Base-by-base conservation (phyloP, 2,329 filamentous ascomycete genomes). In the Scorias spongiosa region DNA sequence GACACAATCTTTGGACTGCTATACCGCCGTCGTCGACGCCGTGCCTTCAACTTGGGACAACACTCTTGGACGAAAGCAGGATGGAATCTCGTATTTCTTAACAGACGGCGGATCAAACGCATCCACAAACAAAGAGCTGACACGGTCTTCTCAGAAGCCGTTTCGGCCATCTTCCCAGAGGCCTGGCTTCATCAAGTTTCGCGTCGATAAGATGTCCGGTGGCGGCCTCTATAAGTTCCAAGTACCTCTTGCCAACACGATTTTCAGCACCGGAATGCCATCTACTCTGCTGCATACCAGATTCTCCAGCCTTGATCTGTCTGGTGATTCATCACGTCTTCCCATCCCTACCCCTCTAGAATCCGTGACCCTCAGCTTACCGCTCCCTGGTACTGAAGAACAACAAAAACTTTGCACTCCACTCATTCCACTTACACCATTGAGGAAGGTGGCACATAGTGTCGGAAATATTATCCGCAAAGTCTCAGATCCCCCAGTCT, bases 391-490 rank as follows among this genome's bases (percentile, higher is more conserved):
- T 17, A n/a, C 30, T 14, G 41, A 14, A 7, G 2, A 5, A n/a
- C 2, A 2, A 17, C 14, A 10, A 2, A n/a, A 18, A 12, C 14
- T 32, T 7, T 15, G 20, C 38, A 50, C 44, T 32, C 60, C 63
- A 2, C 52, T 60, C n/a, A 49, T 69, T 10, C 68, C 80, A 0
- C 62, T 88, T 2, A 60, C 78, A 10, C 75, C 81, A 1, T 59
- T 88, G 12, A 74, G 81, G 14, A 66, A 63, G 40, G 77, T 91
- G 30, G 64, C 71, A 1, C 72, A 75, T 32, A 77, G 78, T 30
- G 76, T 88, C 54, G 85, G 85, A 2, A 93, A 93, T 60, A 89
- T 93, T 44, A 67, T 91, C 17, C 75, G 80, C 29, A 72, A 75
- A 37, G 57, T 88, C 9, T 66, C 74, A 12, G 63, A 47, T 18